A percentile compares a stretch with the other conserved stretches of the same genome.
These are phyloP conservation scores for Candida yuanshanica DNA, from an alignment of 805 yeast genomes.

Conservation along the genomic window DNA sequence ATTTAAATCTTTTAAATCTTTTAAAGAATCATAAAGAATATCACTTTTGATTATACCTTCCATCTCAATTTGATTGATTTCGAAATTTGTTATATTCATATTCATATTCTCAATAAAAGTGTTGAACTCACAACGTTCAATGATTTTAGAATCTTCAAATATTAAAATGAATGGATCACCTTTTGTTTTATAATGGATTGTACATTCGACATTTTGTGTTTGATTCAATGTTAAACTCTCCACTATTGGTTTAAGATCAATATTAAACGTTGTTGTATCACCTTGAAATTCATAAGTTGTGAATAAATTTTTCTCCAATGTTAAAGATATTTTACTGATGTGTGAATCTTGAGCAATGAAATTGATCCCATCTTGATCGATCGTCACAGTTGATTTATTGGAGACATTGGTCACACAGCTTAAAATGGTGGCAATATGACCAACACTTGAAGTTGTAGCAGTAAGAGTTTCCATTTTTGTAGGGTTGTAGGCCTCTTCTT, in stretches of 20 bases:
- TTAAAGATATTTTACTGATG: conserved; percentile 23
- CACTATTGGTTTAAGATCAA: conserved; percentile 41
- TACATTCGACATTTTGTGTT: conserved; percentile 35
- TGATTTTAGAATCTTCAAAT: conserved; percentile 48
- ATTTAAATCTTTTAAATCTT: conserved; percentile 50
- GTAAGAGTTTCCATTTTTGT: conserved; percentile 12
- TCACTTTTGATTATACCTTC: conserved; percentile 51
- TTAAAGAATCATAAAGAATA: conserved; percentile 45
- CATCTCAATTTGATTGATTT: conserved; percentile 25
- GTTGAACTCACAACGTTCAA: conserved; percentile 51
- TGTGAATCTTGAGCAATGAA: conserved; percentile 44
- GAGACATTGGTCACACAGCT: conserved; percentile 37
- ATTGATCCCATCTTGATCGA: conserved; percentile 46
- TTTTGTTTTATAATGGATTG: conserved; percentile 41
- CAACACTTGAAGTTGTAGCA: conserved; percentile 41
- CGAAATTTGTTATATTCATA: not conserved
- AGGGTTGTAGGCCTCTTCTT: not conserved
- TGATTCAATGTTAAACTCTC: conserved; percentile 44
- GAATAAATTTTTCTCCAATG: conserved; percentile 33
- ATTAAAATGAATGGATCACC: conserved; percentile 51
- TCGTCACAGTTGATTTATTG: conserved; percentile 33
- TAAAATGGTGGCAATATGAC: conserved; percentile 42
- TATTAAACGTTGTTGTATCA: conserved; percentile 27
- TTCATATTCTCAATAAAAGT: conserved; percentile 29
- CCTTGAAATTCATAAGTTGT: conserved; percentile 24